Conservation (phyloP, 2,329 filamentous ascomycete genomes). For the Monosporascus sp. region DNA sequence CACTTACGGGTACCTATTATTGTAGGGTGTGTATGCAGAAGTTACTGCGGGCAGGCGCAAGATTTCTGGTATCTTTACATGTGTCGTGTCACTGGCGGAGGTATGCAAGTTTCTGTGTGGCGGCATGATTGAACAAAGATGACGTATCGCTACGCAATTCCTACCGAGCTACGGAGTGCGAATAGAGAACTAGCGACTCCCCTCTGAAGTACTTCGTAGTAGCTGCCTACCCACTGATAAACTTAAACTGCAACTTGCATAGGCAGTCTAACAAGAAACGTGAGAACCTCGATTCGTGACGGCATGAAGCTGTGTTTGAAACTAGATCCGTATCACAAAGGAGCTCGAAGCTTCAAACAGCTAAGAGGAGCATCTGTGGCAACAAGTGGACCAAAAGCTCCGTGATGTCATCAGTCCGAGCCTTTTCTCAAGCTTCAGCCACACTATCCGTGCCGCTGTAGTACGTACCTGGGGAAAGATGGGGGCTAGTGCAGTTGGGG, state of each 20-base stretch:
- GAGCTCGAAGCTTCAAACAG: constrained; percentile 1
- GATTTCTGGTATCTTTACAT: background rate
- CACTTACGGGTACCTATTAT: no score
- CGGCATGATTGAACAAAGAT: background rate
- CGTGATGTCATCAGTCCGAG: constrained; percentile 22
- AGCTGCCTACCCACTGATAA: no score
- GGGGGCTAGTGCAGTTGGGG: no score
- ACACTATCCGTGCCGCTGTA: background rate
- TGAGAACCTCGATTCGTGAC: constrained; percentile 14
- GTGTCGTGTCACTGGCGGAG: background rate
- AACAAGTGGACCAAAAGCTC: constrained; percentile 20
- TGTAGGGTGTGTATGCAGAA: no score
- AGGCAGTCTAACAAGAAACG: constrained; percentile 2
- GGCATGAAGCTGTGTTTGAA: constrained; percentile 1
- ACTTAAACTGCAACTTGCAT: background rate
- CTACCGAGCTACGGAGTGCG: no score
- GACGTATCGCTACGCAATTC: background rate
- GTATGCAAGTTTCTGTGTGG: background rate
- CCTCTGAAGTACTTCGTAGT: no score
- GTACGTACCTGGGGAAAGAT: no score
- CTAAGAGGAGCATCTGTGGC: background rate
- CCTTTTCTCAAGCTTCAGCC: background rate
- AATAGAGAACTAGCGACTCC: background rate
- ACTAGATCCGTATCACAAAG: background rate
- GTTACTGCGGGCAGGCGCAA: no score